Base-by-base conservation (phyloP, 345 rosid genomes). In the Syzygium grande region DNA sequence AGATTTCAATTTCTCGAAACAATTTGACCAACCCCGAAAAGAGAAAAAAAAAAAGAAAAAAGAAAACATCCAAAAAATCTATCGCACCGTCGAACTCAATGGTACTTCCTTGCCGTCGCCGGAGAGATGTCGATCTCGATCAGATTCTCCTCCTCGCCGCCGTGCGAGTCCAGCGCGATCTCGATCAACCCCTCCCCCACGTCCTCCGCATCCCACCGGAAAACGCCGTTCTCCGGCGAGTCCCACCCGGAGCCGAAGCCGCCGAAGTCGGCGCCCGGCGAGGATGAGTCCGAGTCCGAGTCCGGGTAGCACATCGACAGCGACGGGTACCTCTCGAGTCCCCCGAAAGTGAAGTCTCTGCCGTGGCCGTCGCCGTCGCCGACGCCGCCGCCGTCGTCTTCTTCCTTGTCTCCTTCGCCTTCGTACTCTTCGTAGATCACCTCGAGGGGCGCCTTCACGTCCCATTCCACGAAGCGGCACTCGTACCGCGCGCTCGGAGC, bases 371-470 rank as follows among this genome's bases (percentile, higher is more conserved):
- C 15, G 13, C 14, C n/a, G n/a, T 1, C 61, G 10, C 11, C 65
- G 65, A 6, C 65, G 29, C 0, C 29, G n/a, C n/a, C 8, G 15
- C 5, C 80, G 46, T 34, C 80, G 46, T 34, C 58, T 54, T 29
- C 63, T 9, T 91, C 93, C 0, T 88, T 92, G 15, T 91, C 92
- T 23, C 91, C 95, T 46, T 92, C 96, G 6, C 90, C 97, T 89
- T 93, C 95, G 23, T 89, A 88, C 4, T 86, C 94, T 91, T 97
- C 98, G 86, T 97, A 93, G 77, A 97, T 97, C 61, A 96, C 96
- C 34, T 95, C 96, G 84, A 97, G 84, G 29, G 99, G 99, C 5
- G 98, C 98, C 87, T 93, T 92, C 56, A 96, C 92, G 89, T 97
- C 84, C 99, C 99, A 97, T 19, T 91, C 94, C 52, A 94, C 93